Percentiles rank a stretch among this genome's conserved stretches.
These are phyloP conservation scores for Clonostachys byssicola DNA, from an alignment of 2,329 filamentous ascomycete genomes.

Conservation along the genomic window DNA sequence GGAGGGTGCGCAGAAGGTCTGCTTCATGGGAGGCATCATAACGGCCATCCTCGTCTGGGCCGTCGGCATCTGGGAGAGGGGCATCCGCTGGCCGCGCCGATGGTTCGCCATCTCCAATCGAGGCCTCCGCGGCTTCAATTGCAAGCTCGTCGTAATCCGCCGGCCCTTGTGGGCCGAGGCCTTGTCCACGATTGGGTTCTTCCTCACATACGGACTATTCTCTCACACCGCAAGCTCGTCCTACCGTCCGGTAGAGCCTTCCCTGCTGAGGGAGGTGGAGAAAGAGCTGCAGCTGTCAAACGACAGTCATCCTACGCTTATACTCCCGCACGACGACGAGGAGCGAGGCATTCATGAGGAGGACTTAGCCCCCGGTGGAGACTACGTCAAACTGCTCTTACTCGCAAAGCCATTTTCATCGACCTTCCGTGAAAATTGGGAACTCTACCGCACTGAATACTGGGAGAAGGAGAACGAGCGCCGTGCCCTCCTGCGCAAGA, in stretches of 20 bases:
- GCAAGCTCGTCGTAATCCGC: slow-evolving; percentile 88
- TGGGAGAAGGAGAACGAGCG: slow-evolving; percentile 97
- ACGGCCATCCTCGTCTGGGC: slow-evolving; percentile 87
- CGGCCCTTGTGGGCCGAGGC: slow-evolving; percentile 79
- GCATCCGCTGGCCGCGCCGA: slow-evolving; percentile 86
- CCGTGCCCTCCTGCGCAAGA: slow-evolving; percentile 65
- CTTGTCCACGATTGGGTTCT: slow-evolving; percentile 67
- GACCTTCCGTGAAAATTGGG: slow-evolving; percentile 95
- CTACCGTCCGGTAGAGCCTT: slow-evolving; percentile 74
- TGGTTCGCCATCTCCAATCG: slow-evolving; percentile 90
- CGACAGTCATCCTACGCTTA: slow-evolving; percentile 33
- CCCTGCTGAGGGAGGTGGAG: slow-evolving; percentile 54
- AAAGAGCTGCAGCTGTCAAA: slow-evolving; percentile 46
- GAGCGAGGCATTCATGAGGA: slow-evolving; percentile 74
- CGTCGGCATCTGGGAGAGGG: slow-evolving; percentile 94
- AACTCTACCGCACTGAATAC: slow-evolving; percentile 88
- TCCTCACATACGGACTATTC: slow-evolving; percentile 72
- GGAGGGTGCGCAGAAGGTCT: slow-evolving; percentile 85
- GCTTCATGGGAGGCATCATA: slow-evolving; percentile 84
- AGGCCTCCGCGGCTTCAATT: slow-evolving; percentile 87
- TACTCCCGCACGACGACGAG: slow-evolving; percentile 46
- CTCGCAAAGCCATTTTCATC: slow-evolving; percentile 93
- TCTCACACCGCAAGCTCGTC: slow-evolving; percentile 64
- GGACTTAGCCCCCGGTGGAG: slow-evolving; percentile 83
- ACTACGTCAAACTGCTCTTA: slow-evolving; percentile 86